Conservation (phyloP, 768 basidiomycete genomes). For the Crepidotus variabilis region DNA sequence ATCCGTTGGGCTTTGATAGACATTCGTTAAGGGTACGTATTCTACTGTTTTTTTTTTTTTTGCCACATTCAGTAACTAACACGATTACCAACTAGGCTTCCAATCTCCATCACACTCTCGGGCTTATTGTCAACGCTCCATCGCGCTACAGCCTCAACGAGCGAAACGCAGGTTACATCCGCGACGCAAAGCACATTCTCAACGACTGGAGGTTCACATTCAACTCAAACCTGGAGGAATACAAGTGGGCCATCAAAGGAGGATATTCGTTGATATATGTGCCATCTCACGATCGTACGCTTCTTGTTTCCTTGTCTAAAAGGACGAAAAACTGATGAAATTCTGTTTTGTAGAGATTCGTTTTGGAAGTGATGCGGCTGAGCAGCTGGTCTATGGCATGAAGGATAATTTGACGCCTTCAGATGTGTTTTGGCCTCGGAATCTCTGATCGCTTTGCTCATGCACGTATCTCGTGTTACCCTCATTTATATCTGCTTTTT, state of each 20-base stretch:
- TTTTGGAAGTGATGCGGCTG: neutral
- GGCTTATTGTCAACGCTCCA: constrained; percentile 3
- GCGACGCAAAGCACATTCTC: neutral
- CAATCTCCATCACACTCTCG: constrained; percentile 5
- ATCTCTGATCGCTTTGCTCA: neutral
- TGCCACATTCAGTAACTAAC: neutral
- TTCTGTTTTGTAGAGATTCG: neutral
- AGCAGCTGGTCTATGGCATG: neutral
- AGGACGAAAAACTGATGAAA: neutral
- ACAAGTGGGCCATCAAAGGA: constrained; percentile 8
- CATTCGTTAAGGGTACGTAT: neutral
- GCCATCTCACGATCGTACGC: constrained; percentile 1
- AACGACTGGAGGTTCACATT: neutral
- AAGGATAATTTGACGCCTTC: neutral
- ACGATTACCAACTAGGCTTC: neutral
- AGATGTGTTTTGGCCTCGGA: neutral
- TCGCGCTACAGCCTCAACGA: constrained; percentile 1
- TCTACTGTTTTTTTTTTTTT: neutral
- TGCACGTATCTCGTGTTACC: too few relatives aligned
- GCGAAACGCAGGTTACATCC: neutral
- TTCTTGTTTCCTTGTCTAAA: neutral
- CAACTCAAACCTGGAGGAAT: neutral
- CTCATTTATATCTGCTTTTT: too few relatives aligned
- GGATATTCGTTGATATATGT: constrained; percentile 7
- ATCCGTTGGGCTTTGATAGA: neutral